Evolutionary conservation across 768 basidiomycete genomes (phyloP), one percentile per base, ranked within the genome.

Genomic region (Neoboletus subvelutipes): DNA sequence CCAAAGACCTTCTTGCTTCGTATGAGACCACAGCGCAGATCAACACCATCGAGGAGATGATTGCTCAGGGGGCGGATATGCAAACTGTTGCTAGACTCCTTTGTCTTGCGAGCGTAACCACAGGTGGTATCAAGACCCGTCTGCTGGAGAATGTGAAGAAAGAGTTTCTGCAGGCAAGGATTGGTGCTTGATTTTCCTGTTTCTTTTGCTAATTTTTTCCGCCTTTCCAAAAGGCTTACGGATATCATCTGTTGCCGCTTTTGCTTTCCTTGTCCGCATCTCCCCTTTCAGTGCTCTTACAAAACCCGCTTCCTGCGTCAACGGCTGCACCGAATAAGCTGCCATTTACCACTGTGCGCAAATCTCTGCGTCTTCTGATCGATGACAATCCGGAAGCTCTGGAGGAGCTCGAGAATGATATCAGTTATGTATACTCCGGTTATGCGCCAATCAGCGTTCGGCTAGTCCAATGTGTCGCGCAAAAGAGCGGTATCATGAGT

Each of bases 351-450:
- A 56, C 77, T 8, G 73, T 95, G 26, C 84, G 95, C 47, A 96
- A 95, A 72, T 84, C 87, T 0, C 80, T 98, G 8, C 86, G 94
- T 29, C 82, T 98, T n/a, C 79, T 98, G 17, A 92, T 97, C 66
- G 96, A 98, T 62, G 92, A 94, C 58, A 85, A 77, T 58, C 80
- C 82, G 46, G 90, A 92, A 64, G 84, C 83, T 10, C 72, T 87
- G 29, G 90, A 89, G 58, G 89, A 90, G 66, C 80, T 89, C 34
- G 94, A 97, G 67, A 92, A 92, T 67, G 97, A 99, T 71, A 92
- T 98, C 71, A 88, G 91, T 58, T 98, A 91, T 70, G 91, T 93
- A 36, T 99, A 97, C 75, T 97, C 94, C 1, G 97, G 96, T 20
- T 98, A 94, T 71, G 96, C 97, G 1, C 97, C 97, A 15, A 84